Evolutionary conservation across 441 rosid species (phyloP).

Genomic region (Aleurites moluccanus): DNA sequence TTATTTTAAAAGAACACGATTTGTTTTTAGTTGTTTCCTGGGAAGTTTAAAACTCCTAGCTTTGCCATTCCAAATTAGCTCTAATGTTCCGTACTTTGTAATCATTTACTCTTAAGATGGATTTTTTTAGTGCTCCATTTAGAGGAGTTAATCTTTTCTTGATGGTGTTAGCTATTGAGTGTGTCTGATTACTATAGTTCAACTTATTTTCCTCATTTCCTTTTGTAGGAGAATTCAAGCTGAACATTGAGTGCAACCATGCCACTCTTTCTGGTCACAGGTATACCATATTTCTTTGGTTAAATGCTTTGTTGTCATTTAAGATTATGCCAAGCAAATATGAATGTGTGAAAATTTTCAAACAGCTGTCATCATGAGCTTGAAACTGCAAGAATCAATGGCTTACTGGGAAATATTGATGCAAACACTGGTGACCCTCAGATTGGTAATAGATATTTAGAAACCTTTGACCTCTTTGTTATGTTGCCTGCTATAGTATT

Average conservation of each 20-base stretch:
- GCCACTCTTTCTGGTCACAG: slow-evolving; percentile 98
- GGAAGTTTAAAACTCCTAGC: not conserved
- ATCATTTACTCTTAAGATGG: not conserved
- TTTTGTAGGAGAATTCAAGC: slow-evolving; percentile 72
- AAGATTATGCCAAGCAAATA: not conserved
- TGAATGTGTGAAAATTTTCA: not conserved
- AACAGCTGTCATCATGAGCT: slow-evolving; percentile 95
- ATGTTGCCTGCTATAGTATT: not conserved
- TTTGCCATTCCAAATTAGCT: not conserved
- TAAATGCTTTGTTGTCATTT: not conserved
- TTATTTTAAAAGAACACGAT: not conserved
- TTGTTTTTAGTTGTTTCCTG: not conserved
- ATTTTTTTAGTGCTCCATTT: not conserved
- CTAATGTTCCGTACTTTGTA: not conserved
- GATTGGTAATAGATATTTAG: slow-evolving; percentile 46
- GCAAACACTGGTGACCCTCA: slow-evolving; percentile 99
- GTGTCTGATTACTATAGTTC: not conserved
- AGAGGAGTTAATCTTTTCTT: not conserved
- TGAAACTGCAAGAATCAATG: slow-evolving; percentile 93
- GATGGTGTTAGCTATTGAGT: not conserved
- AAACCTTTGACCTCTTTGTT: slow-evolving; percentile 3
- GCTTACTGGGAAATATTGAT: slow-evolving; percentile 90
- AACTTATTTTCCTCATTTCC: not conserved
- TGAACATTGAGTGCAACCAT: slow-evolving; percentile 95
- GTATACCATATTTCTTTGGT: slow-evolving; percentile 27